Percentiles rank a stretch among this genome's conserved stretches.
phyloP scores from a whole-genome alignment of 805 yeast genomes.

The Nakazawaea populi region DNA sequence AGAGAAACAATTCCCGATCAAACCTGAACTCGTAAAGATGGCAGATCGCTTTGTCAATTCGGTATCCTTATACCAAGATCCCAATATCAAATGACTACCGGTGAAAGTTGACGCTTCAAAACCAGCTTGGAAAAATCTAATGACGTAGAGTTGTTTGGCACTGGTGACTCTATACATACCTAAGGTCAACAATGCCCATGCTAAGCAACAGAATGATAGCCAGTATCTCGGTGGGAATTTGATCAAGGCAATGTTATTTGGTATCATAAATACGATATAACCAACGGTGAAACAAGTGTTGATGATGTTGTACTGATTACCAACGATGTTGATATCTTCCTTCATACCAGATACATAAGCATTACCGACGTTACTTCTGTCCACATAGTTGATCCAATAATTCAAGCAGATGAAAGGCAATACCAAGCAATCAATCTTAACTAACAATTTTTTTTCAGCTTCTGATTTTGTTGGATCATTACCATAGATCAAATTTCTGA shows the following conservation, averaged over 20 bases:
- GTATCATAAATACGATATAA: slow-evolving; percentile 55
- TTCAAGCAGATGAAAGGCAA: slow-evolving; percentile 30
- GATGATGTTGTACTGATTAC: slow-evolving; percentile 43
- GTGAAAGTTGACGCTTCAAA: slow-evolving; percentile 54
- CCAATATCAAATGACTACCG: slow-evolving; percentile 50
- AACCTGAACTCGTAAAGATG: slow-evolving; percentile 47
- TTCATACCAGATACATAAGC: slow-evolving; percentile 61
- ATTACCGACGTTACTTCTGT: slow-evolving; percentile 44
- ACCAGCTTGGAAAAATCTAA: slow-evolving; percentile 55
- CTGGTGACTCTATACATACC: slow-evolving; percentile 42
- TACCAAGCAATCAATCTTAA: slow-evolving; percentile 28
- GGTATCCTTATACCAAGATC: slow-evolving; percentile 44
- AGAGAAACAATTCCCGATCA: slow-evolving; percentile 48
- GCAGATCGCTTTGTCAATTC: slow-evolving; percentile 49
- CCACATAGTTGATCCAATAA: slow-evolving; percentile 46
- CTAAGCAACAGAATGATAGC: slow-evolving; percentile 45
- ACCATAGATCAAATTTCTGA: slow-evolving; percentile 21
- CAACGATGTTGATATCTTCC: slow-evolving; percentile 36
- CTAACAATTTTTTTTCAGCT: slow-evolving; percentile 24
- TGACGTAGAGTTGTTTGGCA: slow-evolving; percentile 44
- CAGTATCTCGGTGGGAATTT: slow-evolving; percentile 45
- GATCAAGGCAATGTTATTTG: slow-evolving; percentile 49
- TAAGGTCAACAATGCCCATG: slow-evolving; percentile 54
- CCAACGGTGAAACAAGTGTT: slow-evolving; percentile 58
- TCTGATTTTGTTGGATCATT: slow-evolving; percentile 27